These are phyloP conservation scores for Gossypium armourianum DNA, from an alignment of 441 rosid species.

Conservation along the genomic window DNA sequence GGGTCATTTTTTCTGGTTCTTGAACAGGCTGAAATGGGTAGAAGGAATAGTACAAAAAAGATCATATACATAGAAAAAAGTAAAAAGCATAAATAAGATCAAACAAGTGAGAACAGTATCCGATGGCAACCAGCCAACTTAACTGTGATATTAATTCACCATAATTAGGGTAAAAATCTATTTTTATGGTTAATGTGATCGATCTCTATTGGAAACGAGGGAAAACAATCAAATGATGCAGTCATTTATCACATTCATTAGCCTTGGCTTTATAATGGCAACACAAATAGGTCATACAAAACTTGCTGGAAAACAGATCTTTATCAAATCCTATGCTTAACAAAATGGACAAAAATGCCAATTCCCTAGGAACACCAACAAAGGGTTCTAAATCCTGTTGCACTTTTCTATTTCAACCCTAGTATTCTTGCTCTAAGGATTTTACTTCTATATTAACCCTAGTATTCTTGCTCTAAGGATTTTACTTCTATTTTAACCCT, in stretches of 20 bases:
- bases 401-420: neutral
- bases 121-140: neutral
- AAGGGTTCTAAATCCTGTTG: neutral
- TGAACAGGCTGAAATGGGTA: constrained; percentile 58
- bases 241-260: neutral
- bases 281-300: constrained; percentile 3
- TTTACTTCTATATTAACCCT: neutral
- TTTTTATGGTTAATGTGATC: neutral
- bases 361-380: neutral
- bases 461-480: neutral
- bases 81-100: neutral
- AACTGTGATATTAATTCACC: neutral
- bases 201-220: neutral
- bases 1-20: constrained; percentile 86
- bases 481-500: too few relatives aligned
- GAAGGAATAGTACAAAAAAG: constrained; percentile 8
- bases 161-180: neutral
- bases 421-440: neutral
- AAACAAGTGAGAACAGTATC: neutral
- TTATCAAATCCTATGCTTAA: neutral
- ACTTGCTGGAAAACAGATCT: neutral
- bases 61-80: neutral
- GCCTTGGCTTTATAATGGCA: neutral
- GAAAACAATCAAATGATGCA: neutral
- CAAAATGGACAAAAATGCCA: neutral